Conservation (phyloP, 176 grass and related monocot genomes). For the Carex pumila region DNA sequence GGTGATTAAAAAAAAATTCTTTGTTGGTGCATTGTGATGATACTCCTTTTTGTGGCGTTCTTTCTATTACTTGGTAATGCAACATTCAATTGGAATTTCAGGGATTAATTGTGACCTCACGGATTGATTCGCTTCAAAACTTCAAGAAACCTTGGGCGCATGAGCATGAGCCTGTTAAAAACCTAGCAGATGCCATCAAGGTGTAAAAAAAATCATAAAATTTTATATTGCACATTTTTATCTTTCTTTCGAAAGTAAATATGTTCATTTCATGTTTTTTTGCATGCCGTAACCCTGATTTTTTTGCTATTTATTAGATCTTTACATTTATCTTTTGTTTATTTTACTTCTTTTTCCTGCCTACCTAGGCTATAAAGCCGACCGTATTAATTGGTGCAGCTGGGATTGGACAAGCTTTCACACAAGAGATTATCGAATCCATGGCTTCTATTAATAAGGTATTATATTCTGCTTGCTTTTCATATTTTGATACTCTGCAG, state of each 20-base stretch:
- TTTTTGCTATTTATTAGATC: not conserved
- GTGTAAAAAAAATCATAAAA: conserved; percentile 29
- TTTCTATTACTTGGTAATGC: not conserved
- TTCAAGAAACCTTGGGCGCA: conserved; percentile 89
- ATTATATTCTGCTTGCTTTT: not conserved
- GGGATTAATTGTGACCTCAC: conserved; percentile 81
- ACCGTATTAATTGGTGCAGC: conserved; percentile 67
- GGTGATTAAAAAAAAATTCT: not conserved
- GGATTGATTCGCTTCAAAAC: conserved; percentile 55
- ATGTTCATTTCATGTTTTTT: not conserved
- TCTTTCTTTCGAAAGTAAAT: not conserved
- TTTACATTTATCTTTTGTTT: not conserved
- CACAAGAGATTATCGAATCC: conserved; percentile 65
- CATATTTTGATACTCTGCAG: not conserved
- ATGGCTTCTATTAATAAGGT: conserved; percentile 83
- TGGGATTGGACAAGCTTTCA: conserved; percentile 83
- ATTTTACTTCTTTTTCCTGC: not conserved
- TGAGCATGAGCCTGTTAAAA: conserved; percentile 68
- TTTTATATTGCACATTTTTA: not conserved
- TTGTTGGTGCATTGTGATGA: not conserved
- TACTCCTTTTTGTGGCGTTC: not conserved
- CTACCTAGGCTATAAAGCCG: conserved; percentile 56
- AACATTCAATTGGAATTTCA: conserved; percentile 21
- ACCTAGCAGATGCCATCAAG: conserved; percentile 68
- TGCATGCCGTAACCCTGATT: not conserved